Base-by-base conservation (phyloP, 805 yeast species). In the Candida corydali region DNA sequence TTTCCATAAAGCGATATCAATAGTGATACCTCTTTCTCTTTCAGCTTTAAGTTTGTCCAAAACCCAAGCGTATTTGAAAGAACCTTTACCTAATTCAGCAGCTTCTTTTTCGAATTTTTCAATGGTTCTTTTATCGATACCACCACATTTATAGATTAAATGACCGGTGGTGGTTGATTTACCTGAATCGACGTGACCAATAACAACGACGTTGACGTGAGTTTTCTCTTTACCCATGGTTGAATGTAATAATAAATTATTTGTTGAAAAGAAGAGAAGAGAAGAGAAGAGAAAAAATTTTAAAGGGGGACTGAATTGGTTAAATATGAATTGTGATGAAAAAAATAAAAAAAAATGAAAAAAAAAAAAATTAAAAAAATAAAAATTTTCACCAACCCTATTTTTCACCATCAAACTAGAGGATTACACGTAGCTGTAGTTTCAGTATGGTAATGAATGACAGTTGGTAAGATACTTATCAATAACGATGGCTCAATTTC, bases 151-250 rank as follows among this genome's bases (percentile, higher is more conserved):
- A 95, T 71, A 89, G 69, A 89, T 89, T 77, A 89, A 85, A 83
- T 89, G 97, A 76, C 97, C 97, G 71, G 97, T 89, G 75, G 97
- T 89, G 69, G 97, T 89, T 52, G 97, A 89, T 41, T 54, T 59
- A 63, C 70, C 70, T 63, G 97, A 89, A 78, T 91, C 98, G 97
- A 93, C 98, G 95, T 91, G 98, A 76, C 98, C 98, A 75, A 91
- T 91, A 70, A 91, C 98, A 75, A 91, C 98, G 78, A 91, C 95
- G 96, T 91, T 93, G 80, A 91, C 86, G 86, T 91, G 98, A 75
- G 79, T 65, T 84, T 91, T 89, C 66, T 81, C 96, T 76, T 88
- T 88, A 82, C 96, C 96, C 95, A 66, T 67, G 18, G 25, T 49
- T 26, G 83, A 61, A 85, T 27, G 25, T 24, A 76, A 68, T 14